Percentiles rank a stretch among this genome's conserved stretches.
Conservation (phyloP, 2,329 filamentous ascomycete genomes). For the Myriosclerotinia curreyana region DNA sequence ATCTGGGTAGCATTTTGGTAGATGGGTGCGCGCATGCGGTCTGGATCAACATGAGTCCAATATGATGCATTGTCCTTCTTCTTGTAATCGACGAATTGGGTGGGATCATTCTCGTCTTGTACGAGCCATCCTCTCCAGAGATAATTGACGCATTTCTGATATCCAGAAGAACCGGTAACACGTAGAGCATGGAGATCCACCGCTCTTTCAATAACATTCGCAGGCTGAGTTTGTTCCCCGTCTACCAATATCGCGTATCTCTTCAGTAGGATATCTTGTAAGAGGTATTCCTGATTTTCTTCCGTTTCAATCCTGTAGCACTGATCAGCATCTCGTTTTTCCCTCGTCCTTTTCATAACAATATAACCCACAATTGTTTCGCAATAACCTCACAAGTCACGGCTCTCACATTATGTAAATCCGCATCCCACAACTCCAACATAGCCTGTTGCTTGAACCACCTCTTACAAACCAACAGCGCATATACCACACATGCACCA, state of each 20-base stretch:
- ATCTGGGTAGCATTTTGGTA: slow-evolving; percentile 93
- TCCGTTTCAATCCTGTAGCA: slow-evolving; percentile 73
- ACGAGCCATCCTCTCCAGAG: slow-evolving; percentile 95
- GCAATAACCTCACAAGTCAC: slow-evolving; percentile 87
- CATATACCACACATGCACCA: slow-evolving; percentile 65
- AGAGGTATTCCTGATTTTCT: slow-evolving; percentile 72
- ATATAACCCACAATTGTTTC: slow-evolving; percentile 59
- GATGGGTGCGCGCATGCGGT: slow-evolving; percentile 85
- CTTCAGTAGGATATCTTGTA: slow-evolving; percentile 79
- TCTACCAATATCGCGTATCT: slow-evolving; percentile 80
- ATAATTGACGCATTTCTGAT: slow-evolving; percentile 86
- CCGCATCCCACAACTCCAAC: slow-evolving; percentile 87
- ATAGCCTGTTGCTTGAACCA: slow-evolving; percentile 78
- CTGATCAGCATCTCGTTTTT: slow-evolving; percentile 37
- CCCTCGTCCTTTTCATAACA: background rate
- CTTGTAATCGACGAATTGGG: slow-evolving; percentile 85
- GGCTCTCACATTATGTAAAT: slow-evolving; percentile 75
- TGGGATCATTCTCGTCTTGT: slow-evolving; percentile 89
- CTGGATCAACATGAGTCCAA: slow-evolving; percentile 82
- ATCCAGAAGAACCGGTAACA: slow-evolving; percentile 88
- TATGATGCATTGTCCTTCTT: slow-evolving; percentile 76
- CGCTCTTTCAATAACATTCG: slow-evolving; percentile 89
- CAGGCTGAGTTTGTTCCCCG: slow-evolving; percentile 66
- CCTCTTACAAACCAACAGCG: slow-evolving; percentile 45
- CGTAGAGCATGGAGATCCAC: slow-evolving; percentile 87